Percentiles rank a stretch among this genome's conserved stretches.
These are phyloP conservation scores for Prunus campanulata DNA, from an alignment of 306 rosid species.

Conservation along the genomic window DNA sequence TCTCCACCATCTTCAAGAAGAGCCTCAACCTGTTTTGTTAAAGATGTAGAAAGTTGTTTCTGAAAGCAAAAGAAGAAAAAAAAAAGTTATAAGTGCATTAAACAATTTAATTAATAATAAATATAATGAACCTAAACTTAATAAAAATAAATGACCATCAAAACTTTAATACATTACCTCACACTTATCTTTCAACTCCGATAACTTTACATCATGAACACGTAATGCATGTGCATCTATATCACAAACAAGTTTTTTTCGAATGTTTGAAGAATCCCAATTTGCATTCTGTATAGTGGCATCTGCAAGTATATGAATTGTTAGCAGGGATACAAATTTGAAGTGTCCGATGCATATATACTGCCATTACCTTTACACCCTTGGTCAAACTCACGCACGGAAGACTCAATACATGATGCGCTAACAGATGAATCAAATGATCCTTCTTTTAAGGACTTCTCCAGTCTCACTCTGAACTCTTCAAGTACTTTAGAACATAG, in stretches of 20 bases:
- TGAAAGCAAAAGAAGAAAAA: too few species aligned
- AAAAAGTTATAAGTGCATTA: too few species aligned
- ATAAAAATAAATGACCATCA: not conserved
- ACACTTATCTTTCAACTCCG: conserved; percentile 39
- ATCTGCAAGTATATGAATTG: conserved; percentile 35
- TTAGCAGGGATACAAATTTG: not conserved
- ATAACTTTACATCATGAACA: conserved; percentile 50
- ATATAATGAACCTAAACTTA: too few species aligned
- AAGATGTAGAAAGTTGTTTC: too few species aligned
- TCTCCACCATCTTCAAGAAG: too few species aligned
- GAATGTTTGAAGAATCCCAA: conserved; percentile 66
- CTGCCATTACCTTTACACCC: conserved; percentile 59
- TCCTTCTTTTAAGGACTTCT: conserved; percentile 65
- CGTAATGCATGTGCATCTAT: conserved; percentile 55
- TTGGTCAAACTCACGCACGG: conserved; percentile 59
- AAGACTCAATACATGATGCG: conserved; percentile 27
- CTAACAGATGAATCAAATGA: conserved; percentile 63
- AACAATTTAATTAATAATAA: too few species aligned
- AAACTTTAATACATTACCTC: conserved; percentile 50
- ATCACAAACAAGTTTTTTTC: conserved; percentile 70
- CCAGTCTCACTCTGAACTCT: conserved; percentile 56
- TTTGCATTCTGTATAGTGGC: conserved; percentile 55
- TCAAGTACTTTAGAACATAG: conserved; percentile 53
- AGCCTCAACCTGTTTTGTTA: too few species aligned
- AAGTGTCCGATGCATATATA: too few species aligned